These are phyloP conservation scores for Brettanomyces custersianus DNA, from an alignment of 805 yeast genomes.

Conservation along the genomic window DNA sequence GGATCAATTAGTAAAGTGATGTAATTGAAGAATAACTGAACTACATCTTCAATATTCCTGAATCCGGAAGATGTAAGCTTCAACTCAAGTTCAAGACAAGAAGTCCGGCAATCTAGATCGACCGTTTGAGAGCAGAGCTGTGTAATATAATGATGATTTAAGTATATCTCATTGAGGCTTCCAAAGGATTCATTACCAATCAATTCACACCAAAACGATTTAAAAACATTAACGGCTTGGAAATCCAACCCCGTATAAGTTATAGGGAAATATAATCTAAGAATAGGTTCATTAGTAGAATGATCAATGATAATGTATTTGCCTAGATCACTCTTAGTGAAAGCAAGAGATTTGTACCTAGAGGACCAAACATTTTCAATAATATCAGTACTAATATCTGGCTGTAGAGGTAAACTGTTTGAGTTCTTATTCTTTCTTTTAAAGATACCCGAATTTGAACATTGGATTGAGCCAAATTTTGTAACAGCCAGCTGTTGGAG, in stretches of 20 bases:
- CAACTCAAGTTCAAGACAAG: conserved; percentile 38
- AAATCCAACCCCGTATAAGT: conserved; percentile 6
- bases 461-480: conserved; percentile 34
- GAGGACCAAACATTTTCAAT: conserved; percentile 14
- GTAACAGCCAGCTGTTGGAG: conserved; percentile 42
- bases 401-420: neutral
- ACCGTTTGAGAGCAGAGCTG: conserved; percentile 31
- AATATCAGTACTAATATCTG: conserved; percentile 7
- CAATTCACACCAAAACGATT: conserved; percentile 43
- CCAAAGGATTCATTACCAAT: conserved; percentile 55
- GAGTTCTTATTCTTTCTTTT: too few species aligned
- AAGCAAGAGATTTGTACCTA: conserved; percentile 15
- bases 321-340: conserved; percentile 12
- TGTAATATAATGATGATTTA: conserved; percentile 26
- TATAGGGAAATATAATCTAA: conserved; percentile 37
- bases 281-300: conserved; percentile 21
- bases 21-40: conserved; percentile 27
- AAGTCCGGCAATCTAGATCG: conserved; percentile 10
- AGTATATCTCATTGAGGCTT: conserved; percentile 37
- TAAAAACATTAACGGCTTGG: conserved; percentile 23
- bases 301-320: conserved; percentile 30
- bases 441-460: conserved; percentile 12
- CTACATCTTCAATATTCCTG: conserved; percentile 25
- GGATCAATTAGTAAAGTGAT: conserved; percentile 9
- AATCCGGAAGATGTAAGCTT: conserved; percentile 39